Base-by-base conservation (phyloP, 257 asterid genomes). In the Nyctanthes arbortristis region DNA sequence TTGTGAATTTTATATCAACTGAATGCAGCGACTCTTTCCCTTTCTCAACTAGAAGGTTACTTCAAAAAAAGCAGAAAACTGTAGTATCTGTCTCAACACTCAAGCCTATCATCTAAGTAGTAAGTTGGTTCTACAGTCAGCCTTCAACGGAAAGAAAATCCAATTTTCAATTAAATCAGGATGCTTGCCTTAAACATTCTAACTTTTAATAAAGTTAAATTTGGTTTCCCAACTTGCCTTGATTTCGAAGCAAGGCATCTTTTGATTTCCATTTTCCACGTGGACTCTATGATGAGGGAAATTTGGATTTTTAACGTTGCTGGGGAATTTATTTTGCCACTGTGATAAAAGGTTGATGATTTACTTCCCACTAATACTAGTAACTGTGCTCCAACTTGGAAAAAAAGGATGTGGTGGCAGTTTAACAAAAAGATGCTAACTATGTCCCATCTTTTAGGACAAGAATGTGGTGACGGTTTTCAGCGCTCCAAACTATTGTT, bases 381-480 rank as follows among this genome's bases (percentile, higher is more conserved):
- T n/a, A n/a, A n/a, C n/a, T n/a, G n/a, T n/a, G n/a, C n/a, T n/a
- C n/a, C n/a, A n/a, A n/a, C n/a, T n/a, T n/a, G n/a, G n/a, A n/a
- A n/a, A n/a, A n/a, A n/a, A n/a, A n/a, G n/a, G n/a, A n/a, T n/a
- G n/a, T n/a, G n/a, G n/a, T n/a, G n/a, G n/a, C n/a, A n/a, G n/a
- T n/a, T n/a, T n/a, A n/a, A n/a, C n/a, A n/a, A n/a, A n/a, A n/a
- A n/a, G n/a, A n/a, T n/a, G n/a, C n/a, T n/a, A n/a, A n/a, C n/a
- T n/a, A n/a, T n/a, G 10, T 52, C 13, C 5, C 9, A 7, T 52
- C 20, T 70, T 78, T 82, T 70, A 92, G 98, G 98, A 90, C 1
- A 92, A 90, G 87, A 90, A 92, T 69, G 98, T 92, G 72, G 98
- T 90, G 69, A 92, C 97, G 1, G 97, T 92, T 61, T 92, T 92